phyloP scores from a whole-genome alignment of 23 red algal genomes.

The Chondrus crispus region DNA sequence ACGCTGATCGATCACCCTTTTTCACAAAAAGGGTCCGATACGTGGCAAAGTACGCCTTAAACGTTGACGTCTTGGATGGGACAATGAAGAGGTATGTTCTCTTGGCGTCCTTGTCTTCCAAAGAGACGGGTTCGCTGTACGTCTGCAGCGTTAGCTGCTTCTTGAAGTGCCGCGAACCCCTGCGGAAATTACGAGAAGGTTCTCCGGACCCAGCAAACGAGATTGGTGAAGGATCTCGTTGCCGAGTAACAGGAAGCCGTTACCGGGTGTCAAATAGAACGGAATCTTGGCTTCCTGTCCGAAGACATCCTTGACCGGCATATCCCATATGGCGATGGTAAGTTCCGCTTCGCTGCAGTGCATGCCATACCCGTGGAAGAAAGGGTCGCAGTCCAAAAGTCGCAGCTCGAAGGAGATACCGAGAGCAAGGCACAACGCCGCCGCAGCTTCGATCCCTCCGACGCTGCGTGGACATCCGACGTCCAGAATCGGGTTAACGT shows the following conservation, averaged over 20 bases:
- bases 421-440: too few species aligned
- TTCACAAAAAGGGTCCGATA: too few species aligned
- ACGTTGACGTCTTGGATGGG: neutral
- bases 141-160: neutral
- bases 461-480: too few species aligned
- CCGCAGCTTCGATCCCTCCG: too few species aligned
- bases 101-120: neutral
- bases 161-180: neutral
- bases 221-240: slow-evolving; percentile 9
- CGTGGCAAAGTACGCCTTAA: neutral
- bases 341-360: neutral
- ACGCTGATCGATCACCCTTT: too few species aligned
- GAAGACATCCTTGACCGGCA: neutral
- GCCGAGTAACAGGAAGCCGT: slow-evolving; percentile 6
- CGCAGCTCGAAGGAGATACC: too few species aligned
- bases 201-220: neutral
- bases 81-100: neutral
- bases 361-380: neutral
- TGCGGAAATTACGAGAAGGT: neutral
- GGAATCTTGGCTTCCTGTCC: neutral
- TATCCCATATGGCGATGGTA: neutral
- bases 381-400: neutral
- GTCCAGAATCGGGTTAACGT: too few species aligned
- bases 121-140: neutral
- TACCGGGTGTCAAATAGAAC: slow-evolving; percentile 6